These are phyloP conservation scores for Psilocybe cyanescens DNA, from an alignment of 768 basidiomycete species.

Conservation along the genomic window DNA sequence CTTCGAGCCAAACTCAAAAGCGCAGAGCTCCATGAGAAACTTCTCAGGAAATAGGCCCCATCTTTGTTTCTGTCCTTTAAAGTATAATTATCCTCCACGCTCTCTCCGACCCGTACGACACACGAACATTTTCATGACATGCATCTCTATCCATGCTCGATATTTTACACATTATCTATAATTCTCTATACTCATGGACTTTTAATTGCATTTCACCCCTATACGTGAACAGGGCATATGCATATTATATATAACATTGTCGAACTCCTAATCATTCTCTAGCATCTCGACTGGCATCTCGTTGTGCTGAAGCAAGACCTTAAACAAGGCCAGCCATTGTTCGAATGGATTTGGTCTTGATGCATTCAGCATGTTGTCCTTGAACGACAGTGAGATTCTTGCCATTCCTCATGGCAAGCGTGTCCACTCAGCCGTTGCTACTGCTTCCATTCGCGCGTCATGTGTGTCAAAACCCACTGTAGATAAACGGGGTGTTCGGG, in stretches of 20 bases:
- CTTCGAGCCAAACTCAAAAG: constrained; percentile 76
- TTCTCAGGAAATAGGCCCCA: constrained; percentile 37
- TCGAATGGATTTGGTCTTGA: too few species aligned
- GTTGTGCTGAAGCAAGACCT: too few species aligned
- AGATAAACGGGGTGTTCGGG: too few species aligned
- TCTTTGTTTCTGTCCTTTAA: background rate
- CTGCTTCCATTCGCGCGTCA: too few species aligned
- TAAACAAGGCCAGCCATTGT: too few species aligned
- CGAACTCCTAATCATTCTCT: too few species aligned
- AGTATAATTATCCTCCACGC: background rate
- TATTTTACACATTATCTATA: constrained; percentile 2
- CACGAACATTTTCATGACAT: background rate
- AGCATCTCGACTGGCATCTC: too few species aligned
- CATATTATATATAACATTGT: background rate
- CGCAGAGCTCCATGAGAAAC: constrained; percentile 65
- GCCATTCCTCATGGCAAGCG: too few species aligned
- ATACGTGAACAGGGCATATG: background rate
- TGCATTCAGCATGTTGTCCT: too few species aligned
- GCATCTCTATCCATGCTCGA: background rate
- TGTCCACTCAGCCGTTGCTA: too few species aligned
- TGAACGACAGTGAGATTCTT: too few species aligned
- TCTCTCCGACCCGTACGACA: background rate
- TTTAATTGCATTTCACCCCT: background rate
- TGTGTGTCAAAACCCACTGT: too few species aligned
- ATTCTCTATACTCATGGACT: background rate